Percentiles rank a stretch among this genome's conserved stretches.
Conservation (phyloP, 1,139 yeast genomes). For the Debaryomycetaceae sp. region DNA sequence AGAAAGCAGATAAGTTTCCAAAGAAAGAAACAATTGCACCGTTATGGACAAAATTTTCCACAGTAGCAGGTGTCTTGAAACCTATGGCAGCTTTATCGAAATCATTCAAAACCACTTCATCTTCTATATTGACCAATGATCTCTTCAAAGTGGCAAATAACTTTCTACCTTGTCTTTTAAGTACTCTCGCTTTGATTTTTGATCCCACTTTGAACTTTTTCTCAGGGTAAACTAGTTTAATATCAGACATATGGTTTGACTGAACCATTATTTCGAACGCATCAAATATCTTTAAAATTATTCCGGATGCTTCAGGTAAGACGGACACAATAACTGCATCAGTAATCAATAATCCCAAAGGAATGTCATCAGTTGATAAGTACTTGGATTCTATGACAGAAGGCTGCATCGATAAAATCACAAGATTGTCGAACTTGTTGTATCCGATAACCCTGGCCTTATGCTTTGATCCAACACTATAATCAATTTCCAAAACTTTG, state of each 20-base stretch:
- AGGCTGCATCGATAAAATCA: conserved; percentile 67
- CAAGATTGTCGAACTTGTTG: conserved; percentile 62
- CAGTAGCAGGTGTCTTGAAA: conserved; percentile 67
- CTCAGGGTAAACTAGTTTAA: conserved; percentile 83
- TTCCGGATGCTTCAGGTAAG: conserved; percentile 61
- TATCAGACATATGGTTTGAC: conserved; percentile 75
- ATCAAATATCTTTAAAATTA: conserved; percentile 61
- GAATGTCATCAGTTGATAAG: conserved; percentile 67
- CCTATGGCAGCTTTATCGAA: conserved; percentile 58
- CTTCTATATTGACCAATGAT: conserved; percentile 68
- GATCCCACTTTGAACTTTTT: conserved; percentile 84
- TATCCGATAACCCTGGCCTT: conserved; percentile 75
- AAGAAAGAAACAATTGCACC: conserved; percentile 87
- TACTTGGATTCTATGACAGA: conserved; percentile 60
- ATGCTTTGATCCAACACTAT: conserved; percentile 62
- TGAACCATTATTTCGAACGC: conserved; percentile 76
- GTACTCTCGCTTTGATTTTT: conserved; percentile 70
- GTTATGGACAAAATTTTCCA: conserved; percentile 64
- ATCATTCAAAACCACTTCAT: conserved; percentile 50
- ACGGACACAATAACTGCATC: conserved; percentile 60
- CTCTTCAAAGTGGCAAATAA: conserved; percentile 75
- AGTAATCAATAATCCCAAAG: conserved; percentile 65
- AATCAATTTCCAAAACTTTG: conserved; percentile 49
- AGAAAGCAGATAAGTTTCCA: conserved; percentile 71
- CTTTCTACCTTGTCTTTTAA: conserved; percentile 36